phyloP scores from a whole-genome alignment of 306 rosid species.

The Cucurbita ficifolia region DNA sequence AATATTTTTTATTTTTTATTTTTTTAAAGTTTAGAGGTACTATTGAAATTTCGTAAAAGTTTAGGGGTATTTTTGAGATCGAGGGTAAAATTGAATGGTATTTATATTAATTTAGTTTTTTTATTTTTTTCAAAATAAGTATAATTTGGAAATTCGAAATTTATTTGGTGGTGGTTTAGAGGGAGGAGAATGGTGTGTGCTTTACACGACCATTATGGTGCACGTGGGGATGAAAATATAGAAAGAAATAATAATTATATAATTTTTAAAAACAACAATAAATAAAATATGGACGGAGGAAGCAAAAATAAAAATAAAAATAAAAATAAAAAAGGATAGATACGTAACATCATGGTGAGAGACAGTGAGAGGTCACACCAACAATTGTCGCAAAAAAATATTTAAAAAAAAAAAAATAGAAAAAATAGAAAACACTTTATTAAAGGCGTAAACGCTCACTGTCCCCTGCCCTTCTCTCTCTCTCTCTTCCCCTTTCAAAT shows the following conservation, averaged over 20 bases:
- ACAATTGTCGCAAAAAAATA: slow-evolving; percentile 19
- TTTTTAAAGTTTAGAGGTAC: too few relatives aligned
- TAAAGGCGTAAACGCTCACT: not conserved
- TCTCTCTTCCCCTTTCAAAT: not conserved
- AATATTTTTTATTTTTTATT: too few relatives aligned
- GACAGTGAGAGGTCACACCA: slow-evolving; percentile 39
- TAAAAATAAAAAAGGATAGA: not conserved
- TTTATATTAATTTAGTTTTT: too few relatives aligned
- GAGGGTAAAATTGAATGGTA: too few relatives aligned
- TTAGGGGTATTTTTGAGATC: too few relatives aligned
- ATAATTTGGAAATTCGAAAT: not conserved
- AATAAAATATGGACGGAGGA: not conserved
- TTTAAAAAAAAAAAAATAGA: not conserved
- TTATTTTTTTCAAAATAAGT: too few relatives aligned
- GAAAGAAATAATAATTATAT: not conserved
- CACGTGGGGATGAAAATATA: slow-evolving; percentile 26
- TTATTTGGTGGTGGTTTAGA: not conserved
- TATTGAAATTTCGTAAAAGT: too few relatives aligned
- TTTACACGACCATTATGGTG: slow-evolving; percentile 1
- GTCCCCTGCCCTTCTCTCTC: not conserved
- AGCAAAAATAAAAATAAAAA: not conserved
- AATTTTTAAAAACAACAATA: not conserved
- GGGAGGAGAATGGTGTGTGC: not conserved
- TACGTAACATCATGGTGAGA: slow-evolving; percentile 17
- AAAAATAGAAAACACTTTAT: not conserved